Evolutionary conservation across 805 yeast species (phyloP).

Genomic region (Cyberlindnera mycetangii): DNA sequence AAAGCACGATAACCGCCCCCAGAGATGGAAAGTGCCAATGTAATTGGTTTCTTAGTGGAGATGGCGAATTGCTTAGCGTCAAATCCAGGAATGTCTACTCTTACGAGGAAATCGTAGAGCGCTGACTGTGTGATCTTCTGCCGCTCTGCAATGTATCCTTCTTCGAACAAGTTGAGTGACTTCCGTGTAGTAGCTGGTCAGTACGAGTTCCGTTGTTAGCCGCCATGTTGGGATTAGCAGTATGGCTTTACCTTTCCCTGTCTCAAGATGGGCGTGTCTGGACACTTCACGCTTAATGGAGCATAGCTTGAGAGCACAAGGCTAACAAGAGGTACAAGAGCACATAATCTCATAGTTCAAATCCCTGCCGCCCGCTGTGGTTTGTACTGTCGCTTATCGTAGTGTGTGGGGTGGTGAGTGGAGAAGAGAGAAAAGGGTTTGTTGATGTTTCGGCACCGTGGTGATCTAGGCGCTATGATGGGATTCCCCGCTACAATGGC

Average conservation of each 20-base stretch:
- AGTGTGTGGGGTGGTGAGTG: neutral
- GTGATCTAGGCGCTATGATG: neutral
- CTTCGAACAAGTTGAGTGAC: conserved; percentile 19
- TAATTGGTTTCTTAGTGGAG: conserved; percentile 28
- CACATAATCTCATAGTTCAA: neutral
- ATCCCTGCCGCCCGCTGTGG: neutral
- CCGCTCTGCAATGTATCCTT: conserved; percentile 31
- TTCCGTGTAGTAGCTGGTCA: conserved; percentile 1
- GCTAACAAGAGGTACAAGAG: neutral
- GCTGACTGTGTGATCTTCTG: conserved; percentile 30
- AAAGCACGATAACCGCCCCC: conserved; percentile 95
- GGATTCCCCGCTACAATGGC: too few species aligned
- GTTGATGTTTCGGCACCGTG: neutral
- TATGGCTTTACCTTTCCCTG: conserved; percentile 16
- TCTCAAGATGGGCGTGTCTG: conserved; percentile 19
- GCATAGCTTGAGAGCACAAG: conserved; percentile 19
- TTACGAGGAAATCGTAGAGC: conserved; percentile 29
- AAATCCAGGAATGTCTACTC: conserved; percentile 35
- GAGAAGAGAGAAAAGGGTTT: neutral
- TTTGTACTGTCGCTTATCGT: neutral
- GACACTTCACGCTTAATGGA: conserved; percentile 30
- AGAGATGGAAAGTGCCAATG: conserved; percentile 60
- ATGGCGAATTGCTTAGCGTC: conserved; percentile 27
- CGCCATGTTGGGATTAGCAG: conserved; percentile 3
- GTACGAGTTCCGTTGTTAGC: neutral